phyloP scores from a whole-genome alignment of 768 basidiomycete species.

The Suillus lakei region DNA sequence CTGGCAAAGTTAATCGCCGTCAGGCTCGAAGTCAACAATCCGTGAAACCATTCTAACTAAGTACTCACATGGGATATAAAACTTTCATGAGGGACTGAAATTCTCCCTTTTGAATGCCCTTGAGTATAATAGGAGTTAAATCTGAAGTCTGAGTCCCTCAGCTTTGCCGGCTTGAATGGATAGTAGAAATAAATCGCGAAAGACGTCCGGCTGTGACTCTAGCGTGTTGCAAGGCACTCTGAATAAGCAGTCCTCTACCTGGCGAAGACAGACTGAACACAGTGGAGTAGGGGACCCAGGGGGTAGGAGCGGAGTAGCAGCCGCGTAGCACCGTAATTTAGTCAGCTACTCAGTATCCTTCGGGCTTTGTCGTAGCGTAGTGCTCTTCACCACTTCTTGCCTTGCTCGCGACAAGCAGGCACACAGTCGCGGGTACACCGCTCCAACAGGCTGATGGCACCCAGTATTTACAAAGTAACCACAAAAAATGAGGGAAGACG shows the following conservation, averaged over 20 bases:
- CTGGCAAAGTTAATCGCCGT: not conserved
- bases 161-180: constrained; percentile 9
- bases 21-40: not conserved
- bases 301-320: too few relatives aligned
- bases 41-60: not conserved
- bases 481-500: too few relatives aligned
- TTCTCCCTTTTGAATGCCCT: constrained; percentile 26
- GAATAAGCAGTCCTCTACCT: constrained; percentile 35
- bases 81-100: constrained; percentile 31
- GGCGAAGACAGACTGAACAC: not conserved
- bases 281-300: too few relatives aligned
- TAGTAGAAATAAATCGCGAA: constrained; percentile 31
- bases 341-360: too few relatives aligned
- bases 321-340: too few relatives aligned
- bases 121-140: constrained; percentile 26
- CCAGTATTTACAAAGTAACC: too few relatives aligned
- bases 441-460: too few relatives aligned
- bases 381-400: too few relatives aligned
- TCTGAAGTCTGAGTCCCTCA: constrained; percentile 28
- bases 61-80: constrained; percentile 22
- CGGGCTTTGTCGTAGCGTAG: too few relatives aligned
- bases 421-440: too few relatives aligned
- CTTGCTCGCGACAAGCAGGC: too few relatives aligned
- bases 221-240: constrained; percentile 28
- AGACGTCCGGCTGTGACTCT: constrained; percentile 27